Conservation (phyloP, 2,329 filamentous ascomycete species). For the Pseudomassariella vexata region DNA sequence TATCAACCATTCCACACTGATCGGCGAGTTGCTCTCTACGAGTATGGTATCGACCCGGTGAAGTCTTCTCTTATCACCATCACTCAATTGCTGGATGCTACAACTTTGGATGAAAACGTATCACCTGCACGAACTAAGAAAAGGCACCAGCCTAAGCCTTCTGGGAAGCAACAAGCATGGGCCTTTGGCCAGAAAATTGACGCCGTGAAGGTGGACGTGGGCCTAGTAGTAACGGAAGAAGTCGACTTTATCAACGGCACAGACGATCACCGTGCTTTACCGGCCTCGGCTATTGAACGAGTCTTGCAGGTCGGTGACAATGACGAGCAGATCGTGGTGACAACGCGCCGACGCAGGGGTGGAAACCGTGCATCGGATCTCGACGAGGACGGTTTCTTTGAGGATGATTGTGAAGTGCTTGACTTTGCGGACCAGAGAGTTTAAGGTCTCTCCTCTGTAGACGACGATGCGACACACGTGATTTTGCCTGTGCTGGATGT, state of each 20-base stretch:
- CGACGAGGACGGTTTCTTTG: slow-evolving; percentile 77
- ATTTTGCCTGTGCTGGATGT: too few relatives aligned
- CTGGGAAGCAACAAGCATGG: slow-evolving; percentile 35
- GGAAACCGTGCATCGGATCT: slow-evolving; percentile 39
- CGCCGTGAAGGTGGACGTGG: slow-evolving; percentile 46
- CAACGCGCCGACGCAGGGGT: slow-evolving; percentile 65
- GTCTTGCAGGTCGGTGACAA: slow-evolving; percentile 54
- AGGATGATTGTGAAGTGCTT: slow-evolving; percentile 86
- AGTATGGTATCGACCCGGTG: slow-evolving; percentile 40
- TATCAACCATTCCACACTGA: slow-evolving; percentile 97
- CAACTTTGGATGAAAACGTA: slow-evolving; percentile 33
- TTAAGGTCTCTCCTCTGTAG: slow-evolving; percentile 32
- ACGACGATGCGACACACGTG: too few relatives aligned
- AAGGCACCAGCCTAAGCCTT: slow-evolving; percentile 15
- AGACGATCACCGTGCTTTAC: slow-evolving; percentile 54
- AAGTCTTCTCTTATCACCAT: slow-evolving; percentile 26
- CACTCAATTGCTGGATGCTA: slow-evolving; percentile 33
- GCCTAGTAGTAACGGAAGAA: slow-evolving; percentile 38
- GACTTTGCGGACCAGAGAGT: slow-evolving; percentile 75
- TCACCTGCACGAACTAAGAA: slow-evolving; percentile 29
- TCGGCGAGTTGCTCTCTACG: slow-evolving; percentile 70
- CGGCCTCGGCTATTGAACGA: slow-evolving; percentile 59
- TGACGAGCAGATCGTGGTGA: slow-evolving; percentile 75
- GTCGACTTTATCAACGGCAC: slow-evolving; percentile 45
- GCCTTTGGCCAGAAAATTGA: slow-evolving; percentile 54